phyloP scores from a whole-genome alignment of 805 yeast species.

The Clavispora asparagi region DNA sequence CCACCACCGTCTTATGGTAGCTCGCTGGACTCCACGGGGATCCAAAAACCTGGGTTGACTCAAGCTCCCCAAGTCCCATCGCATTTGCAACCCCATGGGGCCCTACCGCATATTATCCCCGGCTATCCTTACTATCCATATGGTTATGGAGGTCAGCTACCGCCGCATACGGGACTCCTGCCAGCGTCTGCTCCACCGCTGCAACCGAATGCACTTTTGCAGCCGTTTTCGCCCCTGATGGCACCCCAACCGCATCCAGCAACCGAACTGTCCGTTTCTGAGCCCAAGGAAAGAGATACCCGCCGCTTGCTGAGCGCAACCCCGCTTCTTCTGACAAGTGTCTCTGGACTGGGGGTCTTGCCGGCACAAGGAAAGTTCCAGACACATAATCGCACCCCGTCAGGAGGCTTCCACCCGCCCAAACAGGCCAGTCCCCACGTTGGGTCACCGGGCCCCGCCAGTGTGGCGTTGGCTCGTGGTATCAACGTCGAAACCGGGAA shows the following conservation, averaged over 20 bases:
- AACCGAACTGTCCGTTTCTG: not conserved
- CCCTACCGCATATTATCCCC: not conserved
- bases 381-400: constrained; percentile 22
- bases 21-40: not conserved
- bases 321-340: not conserved
- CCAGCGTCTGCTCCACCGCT: not conserved
- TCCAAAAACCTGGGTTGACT: not conserved
- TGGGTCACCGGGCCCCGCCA: constrained; percentile 44
- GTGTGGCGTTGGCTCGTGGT: constrained; percentile 36
- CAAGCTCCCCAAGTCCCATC: not conserved
- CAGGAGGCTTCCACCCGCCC: constrained; percentile 11
- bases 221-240: not conserved
- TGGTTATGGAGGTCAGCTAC: not conserved
- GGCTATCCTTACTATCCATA: not conserved
- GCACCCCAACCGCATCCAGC: not conserved
- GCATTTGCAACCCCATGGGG: not conserved
- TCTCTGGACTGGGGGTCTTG: not conserved
- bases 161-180: not conserved
- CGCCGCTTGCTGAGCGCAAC: not conserved
- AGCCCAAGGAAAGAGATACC: not conserved
- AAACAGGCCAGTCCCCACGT: constrained; percentile 1
- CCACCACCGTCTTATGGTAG: not conserved
- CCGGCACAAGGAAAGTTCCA: constrained; percentile 18
- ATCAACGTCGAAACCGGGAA: constrained; percentile 30
- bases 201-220: not conserved